These are phyloP conservation scores for Euphorbia schlechtendalii DNA, from an alignment of 441 rosid genomes.

Conservation along the genomic window DNA sequence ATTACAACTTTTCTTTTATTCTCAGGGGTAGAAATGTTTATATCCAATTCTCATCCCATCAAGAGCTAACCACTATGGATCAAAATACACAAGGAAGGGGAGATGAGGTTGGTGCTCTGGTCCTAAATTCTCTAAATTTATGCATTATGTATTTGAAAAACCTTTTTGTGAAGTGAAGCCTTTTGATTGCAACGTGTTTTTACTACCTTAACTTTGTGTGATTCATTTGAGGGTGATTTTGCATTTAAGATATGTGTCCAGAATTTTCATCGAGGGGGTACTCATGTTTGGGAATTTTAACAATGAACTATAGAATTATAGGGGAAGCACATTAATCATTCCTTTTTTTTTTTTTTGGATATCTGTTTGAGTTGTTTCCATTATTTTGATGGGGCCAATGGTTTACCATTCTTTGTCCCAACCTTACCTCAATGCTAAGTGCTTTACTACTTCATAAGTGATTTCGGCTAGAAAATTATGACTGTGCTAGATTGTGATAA, in stretches of 20 bases:
- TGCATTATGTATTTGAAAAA: not conserved
- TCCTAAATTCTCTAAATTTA: constrained; percentile 11
- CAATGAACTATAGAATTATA: not conserved
- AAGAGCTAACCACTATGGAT: constrained; percentile 91
- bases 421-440: not conserved
- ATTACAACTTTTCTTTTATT: constrained; percentile 1
- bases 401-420: not conserved
- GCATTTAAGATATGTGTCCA: not conserved
- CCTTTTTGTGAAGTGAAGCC: not conserved
- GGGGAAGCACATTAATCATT: not conserved
- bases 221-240: not conserved
- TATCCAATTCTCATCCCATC: constrained; percentile 94
- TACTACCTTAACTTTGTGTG: not conserved
- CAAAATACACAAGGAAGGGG: constrained; percentile 90
- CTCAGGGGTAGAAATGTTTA: constrained; percentile 98
- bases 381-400: too few relatives aligned
- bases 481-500: not conserved
- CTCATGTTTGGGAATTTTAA: not conserved
- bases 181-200: constrained; percentile 7
- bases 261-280: not conserved
- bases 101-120: constrained; percentile 70
- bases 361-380: not conserved
- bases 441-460: not conserved
- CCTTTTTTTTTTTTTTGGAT: not conserved
- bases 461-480: not conserved